Evolutionary conservation across 768 basidiomycete genomes (phyloP).

Genomic region (Macrolepiota fuliginosa): DNA sequence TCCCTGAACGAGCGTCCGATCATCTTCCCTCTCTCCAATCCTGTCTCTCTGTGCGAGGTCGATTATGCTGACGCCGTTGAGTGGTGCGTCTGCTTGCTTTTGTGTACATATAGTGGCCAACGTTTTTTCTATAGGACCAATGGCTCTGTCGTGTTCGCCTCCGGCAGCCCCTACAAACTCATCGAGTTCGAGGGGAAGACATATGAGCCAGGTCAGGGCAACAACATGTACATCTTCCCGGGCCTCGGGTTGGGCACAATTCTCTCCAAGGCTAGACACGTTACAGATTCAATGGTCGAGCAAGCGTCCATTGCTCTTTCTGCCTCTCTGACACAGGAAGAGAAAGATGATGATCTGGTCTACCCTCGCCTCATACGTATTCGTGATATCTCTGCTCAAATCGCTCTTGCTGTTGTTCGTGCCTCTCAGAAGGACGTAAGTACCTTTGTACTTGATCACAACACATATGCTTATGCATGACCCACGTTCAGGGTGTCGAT

Average conservation of each 20-base stretch:
- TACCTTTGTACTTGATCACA: not conserved
- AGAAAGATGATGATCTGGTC: slow-evolving; percentile 51
- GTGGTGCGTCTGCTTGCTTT: slow-evolving; percentile 35
- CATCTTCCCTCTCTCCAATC: slow-evolving; percentile 82
- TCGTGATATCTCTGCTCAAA: slow-evolving; percentile 59
- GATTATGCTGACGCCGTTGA: slow-evolving; percentile 59
- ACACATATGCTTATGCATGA: not conserved
- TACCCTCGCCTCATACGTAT: slow-evolving; percentile 71
- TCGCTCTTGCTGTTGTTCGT: slow-evolving; percentile 62
- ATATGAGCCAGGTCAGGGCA: slow-evolving; percentile 72
- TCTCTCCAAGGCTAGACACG: slow-evolving; percentile 50
- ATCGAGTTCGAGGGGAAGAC: slow-evolving; percentile 44
- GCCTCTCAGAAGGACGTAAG: slow-evolving; percentile 63
- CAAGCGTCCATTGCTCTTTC: slow-evolving; percentile 62
- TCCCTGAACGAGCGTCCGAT: slow-evolving; percentile 67
- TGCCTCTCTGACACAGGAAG: slow-evolving; percentile 52
- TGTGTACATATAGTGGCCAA: not conserved
- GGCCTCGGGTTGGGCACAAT: slow-evolving; percentile 63
- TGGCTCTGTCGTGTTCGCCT: slow-evolving; percentile 68
- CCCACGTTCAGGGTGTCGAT: slow-evolving; percentile 35
- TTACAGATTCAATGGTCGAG: slow-evolving; percentile 72
- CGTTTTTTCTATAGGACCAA: slow-evolving; percentile 44
- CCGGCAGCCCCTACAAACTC: slow-evolving; percentile 66
- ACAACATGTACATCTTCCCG: slow-evolving; percentile 76
- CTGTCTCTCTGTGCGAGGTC: slow-evolving; percentile 57